A percentile compares a stretch with the other conserved stretches of the same genome.
Evolutionary conservation across 1,139 yeast genomes (phyloP).

Genomic region (Lodderomyces beijingensis): DNA sequence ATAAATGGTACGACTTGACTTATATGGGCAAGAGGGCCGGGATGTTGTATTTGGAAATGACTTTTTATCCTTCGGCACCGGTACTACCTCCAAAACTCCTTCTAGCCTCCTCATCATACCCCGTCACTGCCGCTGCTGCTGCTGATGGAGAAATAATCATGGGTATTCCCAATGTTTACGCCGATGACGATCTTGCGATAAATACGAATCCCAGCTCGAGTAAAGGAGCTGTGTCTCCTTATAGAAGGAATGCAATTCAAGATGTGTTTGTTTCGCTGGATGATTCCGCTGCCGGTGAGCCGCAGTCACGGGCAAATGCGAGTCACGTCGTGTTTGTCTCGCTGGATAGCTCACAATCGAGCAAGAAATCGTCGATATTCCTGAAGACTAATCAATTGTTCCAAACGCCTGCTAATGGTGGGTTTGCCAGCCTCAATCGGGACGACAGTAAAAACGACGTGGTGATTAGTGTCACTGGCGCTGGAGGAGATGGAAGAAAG

Average conservation of each 20-base stretch:
- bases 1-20: slow-evolving; percentile 74
- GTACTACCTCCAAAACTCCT: slow-evolving; percentile 41
- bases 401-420: slow-evolving; percentile 1
- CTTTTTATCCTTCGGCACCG: slow-evolving; percentile 72
- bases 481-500: slow-evolving; percentile 8
- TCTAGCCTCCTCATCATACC: too few relatives aligned
- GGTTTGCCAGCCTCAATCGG: slow-evolving; percentile 3
- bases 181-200: not conserved
- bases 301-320: not conserved
- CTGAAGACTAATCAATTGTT: slow-evolving; percentile 13
- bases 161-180: not conserved
- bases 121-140: too few relatives aligned
- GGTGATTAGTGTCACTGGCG: slow-evolving; percentile 1
- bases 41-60: slow-evolving; percentile 82
- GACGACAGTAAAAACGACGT: slow-evolving; percentile 5
- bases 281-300: not conserved
- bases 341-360: slow-evolving; percentile 14
- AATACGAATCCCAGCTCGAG: not conserved
- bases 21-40: slow-evolving; percentile 82
- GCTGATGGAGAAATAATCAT: not conserved
- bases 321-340: slow-evolving; percentile 27
- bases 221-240: too few relatives aligned
- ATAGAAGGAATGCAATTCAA: too few relatives aligned
- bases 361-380: slow-evolving; percentile 12
- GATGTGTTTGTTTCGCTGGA: not conserved